Base-by-base conservation (phyloP, 208 protist genomes). In the Leishmania turanica region DNA sequence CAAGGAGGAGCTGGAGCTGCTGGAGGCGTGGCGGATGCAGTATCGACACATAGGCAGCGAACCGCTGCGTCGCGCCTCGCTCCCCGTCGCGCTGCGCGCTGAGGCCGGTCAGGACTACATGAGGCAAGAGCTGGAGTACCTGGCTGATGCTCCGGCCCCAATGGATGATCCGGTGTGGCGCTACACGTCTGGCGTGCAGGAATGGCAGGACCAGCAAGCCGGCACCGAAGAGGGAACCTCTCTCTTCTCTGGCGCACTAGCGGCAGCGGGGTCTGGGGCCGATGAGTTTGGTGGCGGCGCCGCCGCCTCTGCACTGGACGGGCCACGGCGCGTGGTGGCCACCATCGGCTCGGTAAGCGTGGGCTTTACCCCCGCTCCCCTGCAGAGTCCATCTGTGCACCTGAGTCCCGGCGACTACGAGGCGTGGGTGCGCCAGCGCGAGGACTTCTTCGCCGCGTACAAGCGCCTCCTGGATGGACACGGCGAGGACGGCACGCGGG, bases 51-150 rank as follows among this genome's bases (percentile, higher is more conserved):
- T 85, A 31, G 77, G 51, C 47, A 83, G 84, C 68, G 91, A 94
- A 70, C 77, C 81, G n/a, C 71, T 91, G 69, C 82, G 70, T 34
- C 73, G 73, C 27, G 82, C 87, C 11, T 69, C 53, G 3, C 89
- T 97, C 72, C 93, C 93, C 15, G 74, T 79, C 21, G 82, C 87
- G 45, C 78, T 97, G 45, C 65, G 91, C 24, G n/a, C 60, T 1
- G 80, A 97, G 73, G 87, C 87, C 0, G 93, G 93, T 13, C 86
- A 87, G 0, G 88, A 97, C 84, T 95, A 93, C 78, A 86, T 95
- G 73, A 78, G 80, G 62, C 85, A 79, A 47, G 91, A 92, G 76
- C 75, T 88, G 64, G n/a, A 65, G 64, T 58, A 80, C 70, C 54
- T 83, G 40, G 75, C 79, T 15, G 69, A 60, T 49, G 65, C 79